These are phyloP conservation scores for Puccinia polysora DNA, from an alignment of 1,284 basidiomycete genomes.

Conservation along the genomic window DNA sequence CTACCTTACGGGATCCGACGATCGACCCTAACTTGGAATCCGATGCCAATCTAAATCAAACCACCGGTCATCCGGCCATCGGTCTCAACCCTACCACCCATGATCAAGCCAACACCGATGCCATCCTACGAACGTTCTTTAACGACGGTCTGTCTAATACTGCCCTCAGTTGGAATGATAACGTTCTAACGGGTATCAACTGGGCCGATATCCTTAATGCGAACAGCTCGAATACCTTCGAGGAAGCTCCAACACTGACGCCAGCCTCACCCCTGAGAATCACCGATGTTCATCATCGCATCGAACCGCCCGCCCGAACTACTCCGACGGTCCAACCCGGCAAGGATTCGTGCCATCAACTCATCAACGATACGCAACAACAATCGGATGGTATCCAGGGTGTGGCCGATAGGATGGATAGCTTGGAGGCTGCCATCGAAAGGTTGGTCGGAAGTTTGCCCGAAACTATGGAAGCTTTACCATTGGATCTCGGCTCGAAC, in stretches of 20 bases:
- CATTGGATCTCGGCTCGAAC: neutral
- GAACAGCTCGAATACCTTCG: neutral
- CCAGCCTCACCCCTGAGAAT: constrained; percentile 30
- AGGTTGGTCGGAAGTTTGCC: constrained; percentile 29
- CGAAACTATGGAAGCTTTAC: constrained; percentile 11
- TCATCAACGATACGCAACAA: neutral
- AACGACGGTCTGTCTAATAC: neutral
- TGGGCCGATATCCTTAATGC: constrained; percentile 27
- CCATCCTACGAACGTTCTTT: constrained; percentile 22
- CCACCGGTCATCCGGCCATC: neutral
- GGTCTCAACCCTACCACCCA: neutral
- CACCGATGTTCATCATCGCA: constrained; percentile 12
- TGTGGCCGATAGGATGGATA: constrained; percentile 5
- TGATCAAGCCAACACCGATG: constrained; percentile 18
- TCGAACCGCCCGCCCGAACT: neutral
- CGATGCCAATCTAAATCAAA: neutral
- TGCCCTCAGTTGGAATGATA: constrained; percentile 12
- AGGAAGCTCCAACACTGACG: neutral
- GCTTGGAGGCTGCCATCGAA: constrained; percentile 32
- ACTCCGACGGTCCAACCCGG: neutral
- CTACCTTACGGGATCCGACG: constrained; percentile 9
- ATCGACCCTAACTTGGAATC: constrained; percentile 36
- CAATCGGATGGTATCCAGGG: constrained; percentile 10
- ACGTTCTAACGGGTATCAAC: constrained; percentile 17
- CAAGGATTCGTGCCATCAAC: neutral